Base-by-base conservation (phyloP, 257 asterid species). In the Fraxinus excelsior region DNA sequence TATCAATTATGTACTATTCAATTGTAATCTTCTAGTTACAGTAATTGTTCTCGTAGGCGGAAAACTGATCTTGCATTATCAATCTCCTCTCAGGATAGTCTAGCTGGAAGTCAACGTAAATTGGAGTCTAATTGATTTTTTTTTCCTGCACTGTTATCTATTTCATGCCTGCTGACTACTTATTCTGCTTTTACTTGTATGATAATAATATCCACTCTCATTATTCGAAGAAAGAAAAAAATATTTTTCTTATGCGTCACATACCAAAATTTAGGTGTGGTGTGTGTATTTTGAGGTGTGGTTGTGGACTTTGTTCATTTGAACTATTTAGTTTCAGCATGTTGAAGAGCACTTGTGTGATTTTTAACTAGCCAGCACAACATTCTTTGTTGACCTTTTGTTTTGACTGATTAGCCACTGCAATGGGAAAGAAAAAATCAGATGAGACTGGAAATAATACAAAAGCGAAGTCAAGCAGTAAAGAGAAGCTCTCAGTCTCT, bases 371-470 rank as follows among this genome's bases (percentile, higher is more conserved):
- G 67, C 68, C 40, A 31, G 35, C n/a, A 37, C 71, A 66, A 77
- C 10, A 14, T 35, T 21, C 7, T 31, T 51, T 67, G n/a, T 66
- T 25, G 12, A 31, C 31, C 58, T 23, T 37, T 10, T 29, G 11
- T 49, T 70, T 9, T 79, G 75, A 28, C 37, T 71, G 75, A 62
- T 74, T 72, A 78, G 82, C 31, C 40, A 16, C 69, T 23, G 21
- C 73, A 10, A 89, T 91, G 97, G 97, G 93, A 9, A 91, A 85
- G 88, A 91, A 88, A 82, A 89, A 88, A 78, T 71, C 85, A 7
- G 94, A 89, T 25, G 94, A 91, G 25, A 77, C 71, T 78, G 92
- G 83, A 23, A 79, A 32, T 29, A 80, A 82, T 77, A 38, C 81
- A 18, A 91, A 91, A 82, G 75, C 83, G 12, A 91, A 91, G 84